Conservation (phyloP, 768 basidiomycete species). For the Termitomyces sp. region DNA sequence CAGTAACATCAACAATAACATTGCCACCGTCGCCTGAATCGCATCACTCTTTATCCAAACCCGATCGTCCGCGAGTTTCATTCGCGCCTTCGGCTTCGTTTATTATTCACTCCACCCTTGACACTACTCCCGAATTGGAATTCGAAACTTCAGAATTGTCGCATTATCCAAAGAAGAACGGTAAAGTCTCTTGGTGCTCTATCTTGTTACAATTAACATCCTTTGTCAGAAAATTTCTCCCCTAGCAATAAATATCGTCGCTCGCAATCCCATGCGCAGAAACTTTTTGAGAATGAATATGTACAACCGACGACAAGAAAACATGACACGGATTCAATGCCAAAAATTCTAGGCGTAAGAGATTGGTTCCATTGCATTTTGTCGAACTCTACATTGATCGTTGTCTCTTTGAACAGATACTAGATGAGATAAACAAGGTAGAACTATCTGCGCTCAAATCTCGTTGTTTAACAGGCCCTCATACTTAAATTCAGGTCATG, state of each 20-base stretch:
- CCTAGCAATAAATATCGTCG: background rate
- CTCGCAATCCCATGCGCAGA: background rate
- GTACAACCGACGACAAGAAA: background rate
- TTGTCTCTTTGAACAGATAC: slow-evolving; percentile 32
- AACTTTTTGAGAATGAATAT: background rate
- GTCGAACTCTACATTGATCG: background rate
- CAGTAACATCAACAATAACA: background rate
- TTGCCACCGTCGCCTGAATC: background rate
- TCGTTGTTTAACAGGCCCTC: background rate
- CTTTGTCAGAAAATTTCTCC: background rate
- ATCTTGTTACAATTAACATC: background rate
- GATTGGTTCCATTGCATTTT: background rate
- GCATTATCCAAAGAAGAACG: background rate
- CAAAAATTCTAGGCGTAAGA: slow-evolving; percentile 43
- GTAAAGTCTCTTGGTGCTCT: background rate
- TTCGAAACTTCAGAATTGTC: background rate
- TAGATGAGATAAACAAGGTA: slow-evolving; percentile 51
- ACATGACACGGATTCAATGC: slow-evolving; percentile 7
- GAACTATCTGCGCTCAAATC: background rate
- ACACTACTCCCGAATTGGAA: background rate
- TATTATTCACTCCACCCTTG: background rate
- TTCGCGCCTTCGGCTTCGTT: slow-evolving; percentile 13
- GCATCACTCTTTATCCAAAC: background rate
- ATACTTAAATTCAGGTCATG: slow-evolving; percentile 37
- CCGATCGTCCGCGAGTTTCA: slow-evolving; percentile 14